phyloP scores from a whole-genome alignment of 2,329 filamentous ascomycete genomes.

The Raffaelea albimanens region DNA sequence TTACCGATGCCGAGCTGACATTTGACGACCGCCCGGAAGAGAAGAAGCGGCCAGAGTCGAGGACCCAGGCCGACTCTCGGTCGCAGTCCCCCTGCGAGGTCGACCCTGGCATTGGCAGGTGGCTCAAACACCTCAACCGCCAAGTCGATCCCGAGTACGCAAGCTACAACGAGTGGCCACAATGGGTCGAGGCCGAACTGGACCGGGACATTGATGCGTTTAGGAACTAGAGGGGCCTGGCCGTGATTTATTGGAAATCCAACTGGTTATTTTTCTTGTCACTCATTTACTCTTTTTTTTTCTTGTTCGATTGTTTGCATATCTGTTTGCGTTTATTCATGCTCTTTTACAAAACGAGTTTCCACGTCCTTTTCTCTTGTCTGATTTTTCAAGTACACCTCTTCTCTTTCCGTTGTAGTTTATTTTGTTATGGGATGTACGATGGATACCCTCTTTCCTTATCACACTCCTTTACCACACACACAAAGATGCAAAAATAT shows the following conservation, averaged over 20 bases:
- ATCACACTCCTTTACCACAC: too few relatives aligned
- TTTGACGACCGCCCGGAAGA: conserved; percentile 7
- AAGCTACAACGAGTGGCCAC: conserved; percentile 41
- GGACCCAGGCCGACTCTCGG: background rate
- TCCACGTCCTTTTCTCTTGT: background rate
- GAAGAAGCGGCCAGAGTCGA: conserved; percentile 17
- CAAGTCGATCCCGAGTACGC: conserved; percentile 34
- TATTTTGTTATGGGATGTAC: too few relatives aligned
- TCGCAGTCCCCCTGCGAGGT: conserved; percentile 19
- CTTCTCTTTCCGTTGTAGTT: too few relatives aligned
- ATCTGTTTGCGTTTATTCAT: background rate
- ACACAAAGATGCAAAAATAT: too few relatives aligned
- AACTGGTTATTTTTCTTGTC: background rate
- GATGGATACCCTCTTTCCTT: too few relatives aligned
- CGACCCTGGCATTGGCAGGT: conserved; percentile 36
- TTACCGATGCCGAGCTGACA: conserved; percentile 19
- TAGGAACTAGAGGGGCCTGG: conserved; percentile 17
- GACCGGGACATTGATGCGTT: conserved; percentile 36
- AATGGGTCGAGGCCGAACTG: conserved; percentile 44
- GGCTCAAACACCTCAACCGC: conserved; percentile 41
- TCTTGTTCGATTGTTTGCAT: background rate
- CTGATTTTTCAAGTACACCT: too few relatives aligned
- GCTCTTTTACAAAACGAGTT: background rate
- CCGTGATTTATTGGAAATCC: background rate
- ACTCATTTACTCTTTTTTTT: background rate